These are phyloP conservation scores for Cucurbita maxima DNA, from an alignment of 306 rosid genomes.

Conservation along the genomic window DNA sequence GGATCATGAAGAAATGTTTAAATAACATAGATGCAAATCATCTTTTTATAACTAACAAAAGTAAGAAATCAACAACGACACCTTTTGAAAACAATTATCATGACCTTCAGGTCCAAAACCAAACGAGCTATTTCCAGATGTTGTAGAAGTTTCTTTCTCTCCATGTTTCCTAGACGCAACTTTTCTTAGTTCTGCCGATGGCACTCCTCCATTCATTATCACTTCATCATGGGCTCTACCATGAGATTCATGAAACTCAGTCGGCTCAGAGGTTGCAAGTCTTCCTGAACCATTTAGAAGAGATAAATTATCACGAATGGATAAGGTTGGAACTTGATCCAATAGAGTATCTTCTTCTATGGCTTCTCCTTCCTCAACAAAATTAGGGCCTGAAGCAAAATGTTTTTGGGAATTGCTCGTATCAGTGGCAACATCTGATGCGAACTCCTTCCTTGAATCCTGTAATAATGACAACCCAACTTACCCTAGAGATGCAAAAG, in stretches of 20 bases:
- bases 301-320: constrained; percentile 47
- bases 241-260: constrained; percentile 31
- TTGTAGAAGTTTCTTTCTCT: constrained; percentile 40
- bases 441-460: constrained; percentile 42
- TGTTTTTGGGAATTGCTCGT: constrained; percentile 29
- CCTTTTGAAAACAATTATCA: constrained; percentile 57
- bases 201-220: constrained; percentile 39
- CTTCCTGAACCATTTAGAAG: constrained; percentile 33
- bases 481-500: constrained; percentile 13
- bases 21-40: not conserved
- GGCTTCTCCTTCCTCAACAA: constrained; percentile 27
- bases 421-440: constrained; percentile 26
- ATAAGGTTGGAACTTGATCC: constrained; percentile 69
- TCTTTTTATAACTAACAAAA: not conserved
- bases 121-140: constrained; percentile 37
- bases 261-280: constrained; percentile 26
- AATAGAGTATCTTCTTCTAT: constrained; percentile 29
- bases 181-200: constrained; percentile 41
- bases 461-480: constrained; percentile 25
- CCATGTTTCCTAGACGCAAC: constrained; percentile 28
- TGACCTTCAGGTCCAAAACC: constrained; percentile 62
- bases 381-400: constrained; percentile 36
- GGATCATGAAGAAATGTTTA: not conserved
- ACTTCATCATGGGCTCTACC: constrained; percentile 29
- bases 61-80: constrained; percentile 6